Conservation (phyloP, 1,139 yeast species). For the Candida freyschussii region DNA sequence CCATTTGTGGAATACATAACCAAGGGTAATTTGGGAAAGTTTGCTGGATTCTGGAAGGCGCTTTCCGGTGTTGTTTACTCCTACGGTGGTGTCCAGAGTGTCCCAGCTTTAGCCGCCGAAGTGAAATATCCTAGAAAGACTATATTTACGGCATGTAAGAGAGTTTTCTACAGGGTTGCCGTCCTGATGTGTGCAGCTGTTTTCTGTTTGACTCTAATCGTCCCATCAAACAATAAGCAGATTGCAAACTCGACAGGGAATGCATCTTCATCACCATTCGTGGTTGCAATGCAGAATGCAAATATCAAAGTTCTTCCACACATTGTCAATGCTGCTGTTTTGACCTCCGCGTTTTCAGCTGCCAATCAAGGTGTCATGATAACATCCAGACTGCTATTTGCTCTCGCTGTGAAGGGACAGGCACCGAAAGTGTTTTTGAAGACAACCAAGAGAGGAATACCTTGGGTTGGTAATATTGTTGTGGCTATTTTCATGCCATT, state of each 20-base stretch:
- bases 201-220: conserved; percentile 41
- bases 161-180: conserved; percentile 41
- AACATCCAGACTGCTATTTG: conserved; percentile 40
- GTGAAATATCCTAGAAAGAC: conserved; percentile 43
- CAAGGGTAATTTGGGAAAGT: conserved; percentile 46
- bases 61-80: conserved; percentile 35
- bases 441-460: conserved; percentile 41
- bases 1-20: conserved; percentile 46
- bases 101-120: conserved; percentile 44
- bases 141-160: conserved; percentile 42
- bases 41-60: conserved; percentile 39
- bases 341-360: conserved; percentile 49
- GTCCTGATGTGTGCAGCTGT: conserved; percentile 40
- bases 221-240: conserved; percentile 38
- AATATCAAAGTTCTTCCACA: conserved; percentile 44
- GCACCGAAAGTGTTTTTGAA: conserved; percentile 44
- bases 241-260: conserved; percentile 39
- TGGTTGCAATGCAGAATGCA: conserved; percentile 45
- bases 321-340: conserved; percentile 44
- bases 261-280: conserved; percentile 50
- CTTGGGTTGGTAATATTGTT: conserved; percentile 35
- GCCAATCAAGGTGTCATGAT: conserved; percentile 40
- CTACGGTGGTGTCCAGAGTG: conserved; percentile 43
- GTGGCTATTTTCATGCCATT: conserved; percentile 31
- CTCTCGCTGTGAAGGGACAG: conserved; percentile 43